phyloP scores from a whole-genome alignment of 2,329 filamentous ascomycete species.

The Trichoderma sp. region DNA sequence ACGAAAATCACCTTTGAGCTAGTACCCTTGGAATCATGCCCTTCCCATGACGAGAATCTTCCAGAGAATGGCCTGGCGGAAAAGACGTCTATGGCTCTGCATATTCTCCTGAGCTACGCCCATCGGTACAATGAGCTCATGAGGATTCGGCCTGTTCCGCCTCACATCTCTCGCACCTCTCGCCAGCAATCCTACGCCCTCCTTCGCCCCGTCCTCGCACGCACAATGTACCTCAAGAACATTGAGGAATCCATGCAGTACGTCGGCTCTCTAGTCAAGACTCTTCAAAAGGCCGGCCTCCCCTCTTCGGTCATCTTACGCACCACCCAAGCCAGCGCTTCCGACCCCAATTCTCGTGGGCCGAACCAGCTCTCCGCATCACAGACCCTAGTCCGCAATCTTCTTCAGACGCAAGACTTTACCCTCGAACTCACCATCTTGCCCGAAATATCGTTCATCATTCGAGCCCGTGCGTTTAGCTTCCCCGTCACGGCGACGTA shows the following conservation, averaged over 20 bases:
- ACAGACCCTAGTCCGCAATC: slow-evolving; percentile 45
- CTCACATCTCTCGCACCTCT: slow-evolving; percentile 38
- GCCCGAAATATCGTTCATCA: slow-evolving; percentile 40
- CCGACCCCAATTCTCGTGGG: slow-evolving; percentile 31
- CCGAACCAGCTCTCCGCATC: slow-evolving; percentile 41
- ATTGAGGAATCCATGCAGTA: slow-evolving; percentile 41
- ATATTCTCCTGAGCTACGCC: slow-evolving; percentile 73
- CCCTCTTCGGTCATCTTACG: slow-evolving; percentile 43
- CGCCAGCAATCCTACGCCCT: slow-evolving; percentile 48
- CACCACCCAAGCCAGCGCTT: slow-evolving; percentile 35
- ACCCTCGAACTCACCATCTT: slow-evolving; percentile 47
- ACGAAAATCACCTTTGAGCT: slow-evolving; percentile 65
- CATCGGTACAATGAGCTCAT: slow-evolving; percentile 73
- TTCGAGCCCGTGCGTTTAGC: slow-evolving; percentile 46
- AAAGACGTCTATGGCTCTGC: slow-evolving; percentile 63
- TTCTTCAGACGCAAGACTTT: slow-evolving; percentile 43
- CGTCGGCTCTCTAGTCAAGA: slow-evolving; percentile 43
- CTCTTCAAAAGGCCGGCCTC: slow-evolving; percentile 48
- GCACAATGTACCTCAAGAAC: slow-evolving; percentile 45
- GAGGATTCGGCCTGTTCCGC: slow-evolving; percentile 57
- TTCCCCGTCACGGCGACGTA: slow-evolving; percentile 45
- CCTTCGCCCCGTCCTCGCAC: slow-evolving; percentile 52
- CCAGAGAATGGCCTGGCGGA: slow-evolving; percentile 58
- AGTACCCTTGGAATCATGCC: slow-evolving; percentile 53
- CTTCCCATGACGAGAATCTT: slow-evolving; percentile 33